These are phyloP conservation scores for Ceratocystiopsis brevicomis DNA, from an alignment of 2,329 filamentous ascomycete species.

Conservation along the genomic window DNA sequence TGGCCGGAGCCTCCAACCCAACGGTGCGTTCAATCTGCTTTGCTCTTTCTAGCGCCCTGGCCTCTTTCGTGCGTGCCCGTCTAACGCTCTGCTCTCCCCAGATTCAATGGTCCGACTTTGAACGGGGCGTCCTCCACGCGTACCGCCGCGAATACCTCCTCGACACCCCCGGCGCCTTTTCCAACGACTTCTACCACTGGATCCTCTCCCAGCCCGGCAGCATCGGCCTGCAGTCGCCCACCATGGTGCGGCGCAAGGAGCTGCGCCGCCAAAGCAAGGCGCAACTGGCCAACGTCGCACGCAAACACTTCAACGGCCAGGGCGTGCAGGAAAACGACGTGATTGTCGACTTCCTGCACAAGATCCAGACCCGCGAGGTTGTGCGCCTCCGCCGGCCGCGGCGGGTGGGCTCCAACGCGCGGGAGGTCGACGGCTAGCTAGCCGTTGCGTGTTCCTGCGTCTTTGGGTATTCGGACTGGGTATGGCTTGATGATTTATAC, in stretches of 20 bases:
- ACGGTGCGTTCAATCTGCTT: neutral
- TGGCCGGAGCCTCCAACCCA: neutral
- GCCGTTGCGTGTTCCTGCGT: neutral
- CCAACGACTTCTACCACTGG: conserved; percentile 40
- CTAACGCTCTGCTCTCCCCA: conserved; percentile 12
- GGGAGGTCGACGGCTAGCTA: conserved; percentile 8
- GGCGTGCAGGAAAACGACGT: conserved; percentile 68
- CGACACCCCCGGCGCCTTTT: conserved; percentile 51
- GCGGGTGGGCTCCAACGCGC: conserved; percentile 8
- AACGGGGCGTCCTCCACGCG: conserved; percentile 47
- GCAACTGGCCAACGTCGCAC: conserved; percentile 49
- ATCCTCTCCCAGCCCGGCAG: conserved; percentile 40
- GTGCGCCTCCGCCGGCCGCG: conserved; percentile 8
- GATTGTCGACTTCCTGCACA: conserved; percentile 62
- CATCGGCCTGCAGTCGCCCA: conserved; percentile 55
- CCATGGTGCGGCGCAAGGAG: conserved; percentile 48
- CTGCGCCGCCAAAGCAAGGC: conserved; percentile 52
- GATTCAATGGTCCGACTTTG: conserved; percentile 50
- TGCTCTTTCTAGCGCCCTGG: neutral
- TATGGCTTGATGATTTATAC: too few species aligned
- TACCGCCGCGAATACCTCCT: conserved; percentile 61
- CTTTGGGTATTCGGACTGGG: neutral
- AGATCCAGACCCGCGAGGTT: conserved; percentile 38
- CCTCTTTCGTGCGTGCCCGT: too few species aligned
- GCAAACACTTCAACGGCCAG: conserved; percentile 69